Base-by-base conservation (phyloP, 2,329 filamentous ascomycete genomes). In the Passalora sequoiae region DNA sequence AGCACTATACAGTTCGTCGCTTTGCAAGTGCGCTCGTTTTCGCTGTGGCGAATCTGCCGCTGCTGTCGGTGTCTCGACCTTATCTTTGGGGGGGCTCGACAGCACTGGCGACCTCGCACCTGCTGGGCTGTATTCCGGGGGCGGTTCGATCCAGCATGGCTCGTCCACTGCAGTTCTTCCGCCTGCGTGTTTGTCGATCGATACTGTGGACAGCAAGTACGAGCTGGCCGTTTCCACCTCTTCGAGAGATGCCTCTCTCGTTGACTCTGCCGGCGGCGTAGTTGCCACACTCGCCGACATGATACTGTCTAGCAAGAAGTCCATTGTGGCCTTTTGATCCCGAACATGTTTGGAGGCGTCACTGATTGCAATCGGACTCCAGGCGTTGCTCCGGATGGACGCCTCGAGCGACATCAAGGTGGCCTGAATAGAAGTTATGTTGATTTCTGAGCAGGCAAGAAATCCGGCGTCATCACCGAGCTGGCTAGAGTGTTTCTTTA, bases 71-170 rank as follows among this genome's bases (percentile, higher is more conserved):
- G 32, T 29, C n/a, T 38, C 33, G 12, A 38, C 32, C 17, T 54
- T 55, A 24, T 29, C 19, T 20, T 57, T 49, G 12, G 32, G 25
- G 32, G 56, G 54, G 20, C 54, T 47, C 20, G 37, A 25, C 15
- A 47, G 20, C 2, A 44, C 22, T 2, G 35, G 27, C 17, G 46
- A 37, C 7, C 39, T 39, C 4, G 24, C 21, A 13, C 21, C 38
- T 4, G 44, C 31, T 4, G 53, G 49, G 13, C 50, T 56, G 39
- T 59, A 59, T 31, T 59, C 49, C n/a, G 58, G 58, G 16, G 58
- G 58, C 32, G 58, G 58, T 22, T 60, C 56, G 28, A 56, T 50
- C 55, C 56, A 60, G 35, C 45, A 51, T 39, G 39, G 50, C 5
- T 47, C 33, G 40, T 59, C 56, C 5, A 49, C 37, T 2, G 31